Conservation (phyloP, 169 alveolate genomes). For the Toxoplasma gondii region DNA sequence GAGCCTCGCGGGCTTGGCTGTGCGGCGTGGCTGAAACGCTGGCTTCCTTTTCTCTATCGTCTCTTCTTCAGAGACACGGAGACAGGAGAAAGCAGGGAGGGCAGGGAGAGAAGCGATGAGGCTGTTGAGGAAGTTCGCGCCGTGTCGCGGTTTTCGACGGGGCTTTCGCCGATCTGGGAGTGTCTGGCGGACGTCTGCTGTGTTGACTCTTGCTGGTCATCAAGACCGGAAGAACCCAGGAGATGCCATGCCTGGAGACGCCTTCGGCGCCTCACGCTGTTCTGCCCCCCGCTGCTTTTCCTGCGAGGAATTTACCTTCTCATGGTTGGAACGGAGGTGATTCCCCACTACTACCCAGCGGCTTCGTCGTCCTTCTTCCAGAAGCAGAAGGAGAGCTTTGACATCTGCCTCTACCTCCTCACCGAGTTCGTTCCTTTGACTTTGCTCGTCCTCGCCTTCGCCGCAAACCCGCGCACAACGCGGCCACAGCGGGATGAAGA, state of each 20-base stretch:
- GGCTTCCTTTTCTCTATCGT: neutral
- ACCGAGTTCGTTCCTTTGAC: constrained; percentile 24
- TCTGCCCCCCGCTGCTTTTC: constrained; percentile 18
- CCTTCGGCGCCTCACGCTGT: neutral
- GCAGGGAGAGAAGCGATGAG: too few species aligned
- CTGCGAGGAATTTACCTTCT: constrained; percentile 3
- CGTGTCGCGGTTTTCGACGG: too few species aligned
- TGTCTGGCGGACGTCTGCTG: too few species aligned
- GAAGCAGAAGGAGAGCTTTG: neutral
- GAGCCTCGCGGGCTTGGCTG: too few species aligned
- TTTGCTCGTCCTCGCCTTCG: neutral
- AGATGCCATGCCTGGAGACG: neutral
- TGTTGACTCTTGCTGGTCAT: too few species aligned
- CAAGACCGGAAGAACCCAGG: neutral
- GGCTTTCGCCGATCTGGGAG: too few species aligned
- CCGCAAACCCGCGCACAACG: neutral
- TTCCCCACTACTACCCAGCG: constrained; percentile 32
- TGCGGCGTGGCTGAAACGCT: neutral
- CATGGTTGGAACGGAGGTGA: constrained; percentile 13
- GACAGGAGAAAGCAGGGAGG: too few species aligned
- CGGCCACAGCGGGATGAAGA: neutral
- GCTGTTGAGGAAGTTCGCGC: too few species aligned
- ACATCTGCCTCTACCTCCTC: neutral
- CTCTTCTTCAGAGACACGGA: too few species aligned
- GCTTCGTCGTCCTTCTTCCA: neutral